Conservation (phyloP, 2,329 filamentous ascomycete species). For the Botrytis cinerea region DNA sequence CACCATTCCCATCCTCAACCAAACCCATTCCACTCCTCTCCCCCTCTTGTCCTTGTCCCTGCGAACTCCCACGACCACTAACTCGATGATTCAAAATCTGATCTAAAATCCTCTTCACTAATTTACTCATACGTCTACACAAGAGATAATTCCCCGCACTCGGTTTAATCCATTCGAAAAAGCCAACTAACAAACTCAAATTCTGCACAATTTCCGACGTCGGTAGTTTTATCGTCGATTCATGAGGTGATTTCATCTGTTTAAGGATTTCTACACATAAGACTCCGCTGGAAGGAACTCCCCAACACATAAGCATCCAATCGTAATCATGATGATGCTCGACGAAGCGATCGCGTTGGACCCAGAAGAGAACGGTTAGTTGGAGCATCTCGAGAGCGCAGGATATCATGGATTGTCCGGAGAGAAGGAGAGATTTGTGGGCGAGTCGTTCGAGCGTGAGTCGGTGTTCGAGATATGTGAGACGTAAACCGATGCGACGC, state of each 20-base stretch:
- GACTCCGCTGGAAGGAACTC: constrained; percentile 52
- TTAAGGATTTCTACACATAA: constrained; percentile 53
- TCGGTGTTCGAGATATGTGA: constrained; percentile 57
- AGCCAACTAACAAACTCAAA: constrained; percentile 53
- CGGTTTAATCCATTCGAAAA: constrained; percentile 53
- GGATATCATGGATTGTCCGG: constrained; percentile 47
- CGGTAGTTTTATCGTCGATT: constrained; percentile 43
- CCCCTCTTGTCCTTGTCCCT: background rate
- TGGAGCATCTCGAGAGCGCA: constrained; percentile 51
- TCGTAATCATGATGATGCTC: constrained; percentile 49
- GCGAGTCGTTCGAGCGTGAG: constrained; percentile 61
- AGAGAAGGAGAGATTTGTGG: constrained; percentile 47
- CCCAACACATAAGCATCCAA: constrained; percentile 52
- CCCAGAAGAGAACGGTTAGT: constrained; percentile 51
- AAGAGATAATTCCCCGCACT: constrained; percentile 52
- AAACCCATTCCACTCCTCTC: background rate
- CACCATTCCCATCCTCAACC: background rate
- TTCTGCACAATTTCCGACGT: constrained; percentile 54
- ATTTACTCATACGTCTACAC: constrained; percentile 48
- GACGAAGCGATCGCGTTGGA: constrained; percentile 50
- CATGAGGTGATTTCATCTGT: constrained; percentile 43
- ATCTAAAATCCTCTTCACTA: constrained; percentile 55
- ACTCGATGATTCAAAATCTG: constrained; percentile 44
- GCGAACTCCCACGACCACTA: background rate
- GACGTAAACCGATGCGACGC: constrained; percentile 48